Evolutionary conservation across 148 eudicot species (phyloP), one percentile per base, ranked within the genome.

Genomic region (Hydrangea macrophylla): DNA sequence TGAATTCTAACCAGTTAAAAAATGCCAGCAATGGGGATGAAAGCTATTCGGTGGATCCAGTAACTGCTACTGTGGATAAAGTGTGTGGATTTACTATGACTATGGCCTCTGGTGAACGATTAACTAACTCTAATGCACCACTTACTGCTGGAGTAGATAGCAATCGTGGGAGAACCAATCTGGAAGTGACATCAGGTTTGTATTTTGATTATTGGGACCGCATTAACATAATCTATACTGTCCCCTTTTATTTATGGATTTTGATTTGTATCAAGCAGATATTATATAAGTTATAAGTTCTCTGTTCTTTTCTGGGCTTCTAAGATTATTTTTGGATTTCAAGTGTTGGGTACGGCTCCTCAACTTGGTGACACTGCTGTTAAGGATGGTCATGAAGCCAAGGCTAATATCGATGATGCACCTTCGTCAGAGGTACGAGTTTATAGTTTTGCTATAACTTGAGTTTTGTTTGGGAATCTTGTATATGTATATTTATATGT

Each of bases 381-480:
- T 56, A 85, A 79, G 67, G 78, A 79, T 76, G 71, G 50, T 68
- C 84, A 81, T 76, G 85, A 73, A 68, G 75, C 64, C 32, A 85
- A 76, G 72, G 62, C 84, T 54, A 70, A 45, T 60, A 23, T 75
- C 48, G 82, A 76, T 61, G 80, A 66, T 62, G 60, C 63, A 42
- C 72, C 64, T 71, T 72, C 79, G 58, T 55, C 74, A 36, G 77
- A 72, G 93, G 98, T 92, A 83, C 44, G 64, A 54, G 33, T 40
- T 70, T 67, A 26, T 55, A 15, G 37, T 65, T 50, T 31, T 31
- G 24, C 39, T 40, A 25, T 28, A 8, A 33, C 32, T 32, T 31
- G 5, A 23, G 45, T 8, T 35, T 8, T 35, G 5, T 35, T 8
- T 35, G 39, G 39, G 62, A 15, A 55, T 45, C 51, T 25, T 32